A percentile compares a stretch with the other conserved stretches of the same genome.
These are phyloP conservation scores for Acanthamoeba castellanii DNA, from an alignment of 208 protist species.

Conservation along the genomic window DNA sequence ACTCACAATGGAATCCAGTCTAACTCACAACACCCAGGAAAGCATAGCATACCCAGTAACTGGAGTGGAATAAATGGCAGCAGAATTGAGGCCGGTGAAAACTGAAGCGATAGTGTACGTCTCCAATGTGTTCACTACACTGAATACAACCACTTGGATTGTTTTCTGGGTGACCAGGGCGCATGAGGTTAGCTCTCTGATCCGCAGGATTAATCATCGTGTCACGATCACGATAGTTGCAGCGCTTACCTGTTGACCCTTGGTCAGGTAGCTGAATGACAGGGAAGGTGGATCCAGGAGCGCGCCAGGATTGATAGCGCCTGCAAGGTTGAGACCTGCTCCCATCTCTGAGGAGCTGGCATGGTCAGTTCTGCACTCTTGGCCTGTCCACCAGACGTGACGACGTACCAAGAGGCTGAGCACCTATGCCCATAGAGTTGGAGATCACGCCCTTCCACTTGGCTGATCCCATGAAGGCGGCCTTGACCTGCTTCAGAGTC, in stretches of 20 bases:
- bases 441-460: background rate
- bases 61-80: background rate
- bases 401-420: background rate
- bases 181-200: background rate
- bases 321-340: background rate
- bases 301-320: constrained; percentile 2
- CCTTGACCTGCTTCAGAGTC: constrained; percentile 21
- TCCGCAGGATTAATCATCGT: background rate
- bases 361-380: background rate
- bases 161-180: background rate
- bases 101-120: background rate
- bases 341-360: background rate
- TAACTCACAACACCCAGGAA: background rate
- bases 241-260: background rate
- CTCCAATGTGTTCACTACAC: background rate
- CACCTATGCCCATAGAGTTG: background rate
- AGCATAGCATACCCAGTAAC: background rate
- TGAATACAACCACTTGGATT: background rate
- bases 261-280: background rate
- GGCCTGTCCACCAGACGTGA: background rate
- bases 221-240: background rate
- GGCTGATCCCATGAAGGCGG: constrained; percentile 14
- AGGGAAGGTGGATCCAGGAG: constrained; percentile 12
- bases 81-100: background rate
- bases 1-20: background rate